These are phyloP conservation scores for Penicillium fimorum DNA, from an alignment of 495 filamentous ascomycete species.

Conservation along the genomic window DNA sequence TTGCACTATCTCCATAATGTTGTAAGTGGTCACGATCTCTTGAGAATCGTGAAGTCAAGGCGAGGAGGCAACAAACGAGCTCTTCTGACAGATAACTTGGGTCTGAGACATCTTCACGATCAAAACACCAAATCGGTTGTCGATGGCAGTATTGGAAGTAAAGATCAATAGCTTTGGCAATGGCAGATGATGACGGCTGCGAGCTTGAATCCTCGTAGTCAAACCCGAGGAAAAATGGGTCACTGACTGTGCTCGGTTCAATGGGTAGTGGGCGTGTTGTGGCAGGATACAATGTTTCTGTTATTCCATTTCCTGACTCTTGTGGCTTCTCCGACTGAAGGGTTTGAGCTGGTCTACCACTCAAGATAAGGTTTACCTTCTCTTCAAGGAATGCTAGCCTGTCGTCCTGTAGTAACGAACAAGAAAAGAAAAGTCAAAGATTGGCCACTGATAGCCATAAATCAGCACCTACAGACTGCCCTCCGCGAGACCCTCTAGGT, in stretches of 20 bases:
- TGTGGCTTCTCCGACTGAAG: constrained; percentile 20
- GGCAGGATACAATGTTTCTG: constrained; percentile 21
- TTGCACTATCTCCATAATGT: constrained; percentile 42
- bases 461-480: constrained; percentile 33
- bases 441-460: background rate
- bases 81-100: constrained; percentile 38
- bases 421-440: constrained; percentile 20
- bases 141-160: constrained; percentile 49
- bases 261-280: constrained; percentile 22
- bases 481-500: constrained; percentile 26
- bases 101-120: constrained; percentile 43
- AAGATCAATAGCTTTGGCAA: constrained; percentile 37
- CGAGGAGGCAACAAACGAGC: constrained; percentile 43
- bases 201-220: constrained; percentile 32
- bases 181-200: constrained; percentile 26
- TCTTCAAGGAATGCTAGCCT: constrained; percentile 46
- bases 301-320: constrained; percentile 16
- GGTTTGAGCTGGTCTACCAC: constrained; percentile 27
- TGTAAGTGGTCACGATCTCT: constrained; percentile 37
- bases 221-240: constrained; percentile 29
- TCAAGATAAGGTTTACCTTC: constrained; percentile 47
- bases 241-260: constrained; percentile 23
- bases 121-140: constrained; percentile 50
- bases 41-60: constrained; percentile 42
- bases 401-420: constrained; percentile 31